Percentiles rank a stretch among this genome's conserved stretches.
Evolutionary conservation across 2,329 filamentous ascomycete species (phyloP).

Genomic region (Pseudogymnoascus sp.): DNA sequence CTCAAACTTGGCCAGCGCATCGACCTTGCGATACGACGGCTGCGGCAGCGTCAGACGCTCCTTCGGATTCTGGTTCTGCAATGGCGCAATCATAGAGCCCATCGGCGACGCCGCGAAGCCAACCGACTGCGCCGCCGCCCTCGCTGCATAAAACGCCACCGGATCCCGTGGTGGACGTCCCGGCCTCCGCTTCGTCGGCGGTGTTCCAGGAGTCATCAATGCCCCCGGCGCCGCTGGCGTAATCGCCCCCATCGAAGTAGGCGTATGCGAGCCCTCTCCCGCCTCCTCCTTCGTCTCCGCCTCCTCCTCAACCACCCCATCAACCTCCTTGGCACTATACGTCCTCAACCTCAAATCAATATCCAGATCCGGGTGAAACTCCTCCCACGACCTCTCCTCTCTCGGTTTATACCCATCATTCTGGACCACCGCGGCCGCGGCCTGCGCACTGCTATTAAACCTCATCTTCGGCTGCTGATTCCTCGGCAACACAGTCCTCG

Average conservation of each 20-base stretch:
- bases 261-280: background rate
- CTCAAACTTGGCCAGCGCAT: slow-evolving; percentile 73
- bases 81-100: slow-evolving; percentile 60
- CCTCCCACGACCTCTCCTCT: slow-evolving; percentile 94
- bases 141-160: slow-evolving; percentile 47
- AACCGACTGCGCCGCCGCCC: slow-evolving; percentile 30
- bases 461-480: slow-evolving; percentile 45
- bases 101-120: slow-evolving; percentile 36
- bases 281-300: background rate
- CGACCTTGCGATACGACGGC: slow-evolving; percentile 66
- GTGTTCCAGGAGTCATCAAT: slow-evolving; percentile 19
- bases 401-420: slow-evolving; percentile 95
- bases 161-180: slow-evolving; percentile 57
- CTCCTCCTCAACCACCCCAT: slow-evolving; percentile 53
- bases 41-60: slow-evolving; percentile 71
- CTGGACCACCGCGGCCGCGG: slow-evolving; percentile 78
- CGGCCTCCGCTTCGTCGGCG: slow-evolving; percentile 48
- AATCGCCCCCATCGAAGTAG: background rate
- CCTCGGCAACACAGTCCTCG: slow-evolving; percentile 27
- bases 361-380: slow-evolving; percentile 93
- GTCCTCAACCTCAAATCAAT: slow-evolving; percentile 73
- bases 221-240: background rate
- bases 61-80: slow-evolving; percentile 70
- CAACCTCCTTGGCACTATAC: slow-evolving; percentile 75
- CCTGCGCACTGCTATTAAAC: slow-evolving; percentile 72